Evolutionary conservation across 1,284 basidiomycete species (phyloP).

Genomic region (Agroathelia rolfsii): DNA sequence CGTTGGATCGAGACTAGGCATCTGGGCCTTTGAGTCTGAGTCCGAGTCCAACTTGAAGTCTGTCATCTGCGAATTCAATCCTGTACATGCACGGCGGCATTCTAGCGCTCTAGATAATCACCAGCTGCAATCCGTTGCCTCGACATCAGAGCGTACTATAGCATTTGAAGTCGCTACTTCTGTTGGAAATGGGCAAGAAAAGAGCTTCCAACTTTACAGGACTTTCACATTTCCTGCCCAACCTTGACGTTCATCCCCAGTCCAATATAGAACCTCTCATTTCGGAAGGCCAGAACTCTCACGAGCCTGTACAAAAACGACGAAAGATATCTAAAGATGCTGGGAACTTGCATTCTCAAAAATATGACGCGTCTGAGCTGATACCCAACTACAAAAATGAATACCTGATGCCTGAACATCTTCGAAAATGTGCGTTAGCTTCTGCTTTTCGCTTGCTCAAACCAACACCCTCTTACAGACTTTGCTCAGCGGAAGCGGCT

Average conservation of each 20-base stretch:
- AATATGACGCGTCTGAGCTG: slow-evolving; percentile 59
- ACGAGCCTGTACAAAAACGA: slow-evolving; percentile 11
- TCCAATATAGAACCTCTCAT: slow-evolving; percentile 1
- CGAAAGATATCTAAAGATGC: slow-evolving; percentile 24
- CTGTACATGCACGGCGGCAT: no score
- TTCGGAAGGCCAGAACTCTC: slow-evolving; percentile 3
- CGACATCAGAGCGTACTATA: no score
- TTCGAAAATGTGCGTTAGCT: slow-evolving; percentile 67
- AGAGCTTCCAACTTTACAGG: slow-evolving; percentile 37
- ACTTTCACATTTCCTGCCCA: slow-evolving; percentile 32
- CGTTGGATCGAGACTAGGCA: no score
- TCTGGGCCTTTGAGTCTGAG: no score
- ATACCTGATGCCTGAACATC: slow-evolving; percentile 61
- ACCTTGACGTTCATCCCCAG: slow-evolving; percentile 4
- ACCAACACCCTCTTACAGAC: slow-evolving; percentile 39
- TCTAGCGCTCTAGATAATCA: no score
- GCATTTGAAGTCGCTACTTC: no score
- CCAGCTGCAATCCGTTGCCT: no score
- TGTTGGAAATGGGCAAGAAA: slow-evolving; percentile 29
- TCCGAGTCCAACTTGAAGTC: no score
- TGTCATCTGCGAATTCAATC: no score
- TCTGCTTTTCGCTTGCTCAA: slow-evolving; percentile 4
- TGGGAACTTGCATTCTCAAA: slow-evolving; percentile 24
- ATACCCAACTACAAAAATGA: slow-evolving; percentile 59
- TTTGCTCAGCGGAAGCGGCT: slow-evolving; percentile 76